A percentile compares a stretch with the other conserved stretches of the same genome.
Conservation (phyloP, 2,329 filamentous ascomycete genomes). For the Paramyrothecium sp. region DNA sequence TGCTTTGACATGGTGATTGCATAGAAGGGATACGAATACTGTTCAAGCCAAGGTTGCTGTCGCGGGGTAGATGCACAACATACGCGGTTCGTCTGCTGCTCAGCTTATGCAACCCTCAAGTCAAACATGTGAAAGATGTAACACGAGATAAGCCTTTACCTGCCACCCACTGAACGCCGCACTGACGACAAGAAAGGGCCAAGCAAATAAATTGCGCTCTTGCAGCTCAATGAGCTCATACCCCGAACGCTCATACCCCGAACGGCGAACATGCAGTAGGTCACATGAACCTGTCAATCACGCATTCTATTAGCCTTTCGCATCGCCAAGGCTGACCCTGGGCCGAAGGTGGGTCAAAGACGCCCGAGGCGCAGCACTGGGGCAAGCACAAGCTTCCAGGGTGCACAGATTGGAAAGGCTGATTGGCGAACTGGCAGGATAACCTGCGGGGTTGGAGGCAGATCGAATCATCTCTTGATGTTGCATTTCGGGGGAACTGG, state of each 20-base stretch:
- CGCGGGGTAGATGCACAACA: no score
- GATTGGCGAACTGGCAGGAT: no score
- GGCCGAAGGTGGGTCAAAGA: not conserved
- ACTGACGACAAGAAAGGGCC: not conserved
- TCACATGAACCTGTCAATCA: not conserved
- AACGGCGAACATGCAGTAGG: not conserved
- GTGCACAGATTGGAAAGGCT: no score
- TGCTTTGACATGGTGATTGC: slow-evolving; percentile 13
- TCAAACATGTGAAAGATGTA: not conserved
- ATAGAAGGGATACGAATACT: no score
- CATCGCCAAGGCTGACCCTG: not conserved
- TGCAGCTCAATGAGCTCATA: not conserved
- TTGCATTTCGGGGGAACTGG: no score
- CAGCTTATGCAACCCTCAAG: not conserved
- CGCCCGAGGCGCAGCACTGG: not conserved
- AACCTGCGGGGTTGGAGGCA: no score
- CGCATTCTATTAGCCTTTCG: not conserved
- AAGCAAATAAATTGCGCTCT: not conserved
- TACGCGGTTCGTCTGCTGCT: not conserved
- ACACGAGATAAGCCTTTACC: not conserved
- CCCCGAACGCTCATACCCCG: not conserved
- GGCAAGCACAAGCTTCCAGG: no score
- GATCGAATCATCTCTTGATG: no score
- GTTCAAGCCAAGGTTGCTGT: not conserved
- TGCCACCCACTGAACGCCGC: not conserved